Base-by-base conservation (phyloP, 768 basidiomycete genomes). In the Podaxis carcinomalis region DNA sequence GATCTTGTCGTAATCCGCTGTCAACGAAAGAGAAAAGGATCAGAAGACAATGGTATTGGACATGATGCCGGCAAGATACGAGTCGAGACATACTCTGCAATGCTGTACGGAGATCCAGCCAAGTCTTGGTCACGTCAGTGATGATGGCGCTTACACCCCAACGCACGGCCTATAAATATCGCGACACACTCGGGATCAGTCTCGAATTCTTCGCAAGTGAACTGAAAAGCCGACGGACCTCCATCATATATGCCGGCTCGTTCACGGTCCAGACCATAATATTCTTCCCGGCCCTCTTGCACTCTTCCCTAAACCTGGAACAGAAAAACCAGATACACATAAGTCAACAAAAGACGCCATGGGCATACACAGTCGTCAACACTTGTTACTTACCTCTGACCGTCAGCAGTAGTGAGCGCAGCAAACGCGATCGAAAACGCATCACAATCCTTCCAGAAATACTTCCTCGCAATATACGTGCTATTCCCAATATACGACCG, bases 211-310 rank as follows among this genome's bases (percentile, higher is more conserved):
- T 16, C 28, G 39, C 25, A 11, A 53, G 7, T 21, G 57, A 23
- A 49, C 58, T 35, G 53, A n/a, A 63, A 53, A 61, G 49, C 21
- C 51, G n/a, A 57, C 27, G 27, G 53, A 87, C 91, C 85, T 94
- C 92, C 82, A 92, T 90, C 92, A 94, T 93, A 68, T 93, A 87
- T 57, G 85, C 85, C 9, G 86, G 86, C 50, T 88, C 82, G 69
- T 99, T 99, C 27, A 98, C 96, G 0, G 97, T 99, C 97, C 95
- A 98, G 2, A 94, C 93, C 83, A 95, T 89, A 59, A 98, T 66
- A 65, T 81, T 81, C 81, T 97, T 97, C 19, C 89, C 89, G 0
- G 85, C 85, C 14, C 70, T 77, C 70, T 87, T 86, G 76, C 93
- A 95, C 65, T 95, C 90, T 50, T 78, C 74, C 58, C 88, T 78